Base-by-base conservation (phyloP, 2,329 filamentous ascomycete species). In the Alternaria angustiovoidea region DNA sequence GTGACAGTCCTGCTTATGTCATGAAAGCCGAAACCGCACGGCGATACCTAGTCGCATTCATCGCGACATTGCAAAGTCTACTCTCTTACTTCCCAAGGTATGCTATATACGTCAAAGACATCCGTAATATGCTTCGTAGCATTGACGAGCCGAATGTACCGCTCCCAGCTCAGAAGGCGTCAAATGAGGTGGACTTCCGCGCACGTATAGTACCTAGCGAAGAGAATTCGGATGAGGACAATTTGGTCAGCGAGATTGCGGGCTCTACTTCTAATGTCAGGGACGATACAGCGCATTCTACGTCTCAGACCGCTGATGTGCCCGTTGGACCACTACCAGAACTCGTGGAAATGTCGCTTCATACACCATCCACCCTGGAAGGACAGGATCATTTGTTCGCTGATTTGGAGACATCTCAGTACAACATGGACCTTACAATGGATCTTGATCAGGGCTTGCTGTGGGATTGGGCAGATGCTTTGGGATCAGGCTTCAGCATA, bases 41-140 rank as follows among this genome's bases (percentile, higher is more conserved):
- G 4, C 22, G 48, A 9, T 62, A 62, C 44, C 55, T 63, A 43
- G 55, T 36, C 26, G 57, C 47, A 8, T 65, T 65, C 34, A 58
- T 65, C 43, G 20, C 38, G n/a, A 57, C 51, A 14, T 30, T 65
- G 7, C 16, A 22, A 7, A 26, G 32, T 18, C 34, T 54, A 4
- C 12, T 46, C 12, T 4, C 16, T 1, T 60, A 63, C 42, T 57
- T 63, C 26, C 57, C 63, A 8, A 43, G 24, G 22, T 61, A 55
- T 39, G 22, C 14, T 5, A 51, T 62, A 9, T 65, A 57, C n/a
- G 49, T 63, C 9, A 38, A 63, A 0, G 63, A 65, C 39, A 63
- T 62, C n/a, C 44, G 51, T 14, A 62, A 56, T 38, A 65, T 65
- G 63, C 44, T 62, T 28, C 48, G 46, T 18, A 65, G 63, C 41